A percentile compares a stretch with the other conserved stretches of the same genome.
phyloP scores from a whole-genome alignment of 1,284 basidiomycete genomes.

The Cryptococcus jaspeensis region DNA sequence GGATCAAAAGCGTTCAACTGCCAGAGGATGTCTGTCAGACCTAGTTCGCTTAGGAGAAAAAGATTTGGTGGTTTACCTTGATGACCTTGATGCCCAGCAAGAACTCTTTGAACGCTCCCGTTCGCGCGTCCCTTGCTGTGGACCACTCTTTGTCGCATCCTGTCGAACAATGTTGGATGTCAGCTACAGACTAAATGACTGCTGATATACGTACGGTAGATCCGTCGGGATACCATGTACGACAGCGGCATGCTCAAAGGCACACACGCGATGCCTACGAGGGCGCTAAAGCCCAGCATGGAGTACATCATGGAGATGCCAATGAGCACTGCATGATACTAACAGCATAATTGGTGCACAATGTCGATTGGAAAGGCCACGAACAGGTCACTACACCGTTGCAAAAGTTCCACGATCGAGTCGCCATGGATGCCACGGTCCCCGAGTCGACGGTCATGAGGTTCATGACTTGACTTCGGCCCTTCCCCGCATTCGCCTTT shows the following conservation, averaged over 20 bases:
- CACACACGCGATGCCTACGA: slow-evolving; percentile 41
- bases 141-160: slow-evolving; percentile 44
- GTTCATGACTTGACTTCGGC: slow-evolving; percentile 48
- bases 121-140: slow-evolving; percentile 40
- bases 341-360: background rate
- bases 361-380: too few relatives aligned
- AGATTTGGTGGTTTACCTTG: slow-evolving; percentile 37
- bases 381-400: slow-evolving; percentile 40
- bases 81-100: slow-evolving; percentile 47
- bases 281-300: slow-evolving; percentile 46
- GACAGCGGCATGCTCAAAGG: slow-evolving; percentile 38
- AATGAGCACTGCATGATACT: slow-evolving; percentile 32
- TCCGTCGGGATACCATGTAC: slow-evolving; percentile 30
- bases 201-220: slow-evolving; percentile 33
- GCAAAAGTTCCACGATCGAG: slow-evolving; percentile 34
- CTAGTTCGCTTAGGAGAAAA: too few relatives aligned
- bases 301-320: slow-evolving; percentile 39
- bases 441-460: slow-evolving; percentile 45
- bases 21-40: background rate
- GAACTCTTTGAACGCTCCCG: slow-evolving; percentile 47
- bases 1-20: slow-evolving; percentile 51
- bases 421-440: slow-evolving; percentile 37
- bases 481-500: slow-evolving; percentile 10
- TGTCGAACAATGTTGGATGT: slow-evolving; percentile 21
- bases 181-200: background rate